Base-by-base conservation (phyloP, 1,284 basidiomycete species). In the Ganoderma boninense region DNA sequence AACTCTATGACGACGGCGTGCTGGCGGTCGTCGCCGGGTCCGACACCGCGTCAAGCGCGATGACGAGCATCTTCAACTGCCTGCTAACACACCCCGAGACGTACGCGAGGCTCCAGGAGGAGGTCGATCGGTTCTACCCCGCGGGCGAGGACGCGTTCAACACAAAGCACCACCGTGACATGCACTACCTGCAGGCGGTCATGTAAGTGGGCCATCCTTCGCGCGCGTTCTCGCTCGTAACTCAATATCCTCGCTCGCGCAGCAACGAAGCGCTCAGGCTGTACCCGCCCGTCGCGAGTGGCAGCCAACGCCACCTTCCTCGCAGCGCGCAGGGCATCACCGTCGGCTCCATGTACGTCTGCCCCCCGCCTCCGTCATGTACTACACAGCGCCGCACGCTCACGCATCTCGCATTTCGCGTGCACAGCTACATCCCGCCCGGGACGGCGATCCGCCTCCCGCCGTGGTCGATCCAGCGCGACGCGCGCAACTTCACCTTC, bases 221-320 rank as follows among this genome's bases (percentile, higher is more conserved):
- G 7, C 23, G 23, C 23, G 4, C 40, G 7, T 10, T 38, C 6
- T 56, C 32, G 10, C 23, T 72, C 65, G 6, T 49, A 1, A 2
- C 32, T 65, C 35, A 38, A 63, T 0, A 13, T n/a, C n/a, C n/a
- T n/a, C 13, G n/a, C 16, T 16, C 60, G 67, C 71, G 35, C 76
- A 92, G 90, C 69, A 89, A 90, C 57, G 90, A 92, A 76, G 78
- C 84, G 0, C 75, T 92, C 59, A 83, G 90, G 59, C 79, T 91
- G 52, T 83, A 84, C 57, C 88, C 90, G 18, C 83, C 89, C 16
- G 80, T 90, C 16, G 82, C 85, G 13, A 86, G 84, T 32, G 85
- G 84, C 54, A 82, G 86, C 23, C 85, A 87, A 65, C 85, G 90
- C 56, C 80, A 83, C n/a, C 81, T 79, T 0, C 68, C 65, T 14